phyloP scores from a whole-genome alignment of 1,284 basidiomycete species.

The Boletus semigastroideus region DNA sequence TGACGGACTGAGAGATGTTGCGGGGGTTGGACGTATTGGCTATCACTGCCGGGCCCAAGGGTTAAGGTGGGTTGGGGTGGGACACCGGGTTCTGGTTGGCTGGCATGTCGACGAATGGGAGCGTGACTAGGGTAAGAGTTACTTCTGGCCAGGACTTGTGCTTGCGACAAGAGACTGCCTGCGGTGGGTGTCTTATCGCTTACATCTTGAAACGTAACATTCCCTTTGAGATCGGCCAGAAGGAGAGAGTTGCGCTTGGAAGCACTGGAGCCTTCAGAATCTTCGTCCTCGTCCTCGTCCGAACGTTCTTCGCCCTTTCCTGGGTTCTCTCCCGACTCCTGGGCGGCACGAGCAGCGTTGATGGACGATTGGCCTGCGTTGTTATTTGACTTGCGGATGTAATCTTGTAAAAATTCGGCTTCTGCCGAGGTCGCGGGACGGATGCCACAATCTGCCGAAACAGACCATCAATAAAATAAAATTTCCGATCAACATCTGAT shows the following conservation, averaged over 20 bases:
- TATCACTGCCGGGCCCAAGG: conserved; percentile 44
- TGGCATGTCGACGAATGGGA: conserved; percentile 69
- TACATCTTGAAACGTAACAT: conserved; percentile 58
- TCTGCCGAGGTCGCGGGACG: conserved; percentile 84
- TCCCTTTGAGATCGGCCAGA: conserved; percentile 61
- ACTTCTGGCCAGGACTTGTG: conserved; percentile 59
- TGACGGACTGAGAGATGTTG: conserved; percentile 69
- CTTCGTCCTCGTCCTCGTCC: conserved; percentile 82
- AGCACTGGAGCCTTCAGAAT: conserved; percentile 67
- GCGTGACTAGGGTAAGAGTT: conserved; percentile 63
- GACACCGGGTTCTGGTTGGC: conserved; percentile 51
- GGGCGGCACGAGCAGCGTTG: conserved; percentile 65
- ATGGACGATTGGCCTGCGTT: conserved; percentile 71
- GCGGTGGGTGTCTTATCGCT: conserved; percentile 83
- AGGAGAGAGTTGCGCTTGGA: conserved; percentile 75
- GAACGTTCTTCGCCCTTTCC: conserved; percentile 65
- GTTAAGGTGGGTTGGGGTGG: conserved; percentile 54
- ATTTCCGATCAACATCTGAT: conserved; percentile 33
- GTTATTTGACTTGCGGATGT: conserved; percentile 86
- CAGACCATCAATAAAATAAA: conserved; percentile 37
- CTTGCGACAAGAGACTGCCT: conserved; percentile 70
- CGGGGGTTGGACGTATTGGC: conserved; percentile 43
- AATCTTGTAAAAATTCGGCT: conserved; percentile 87
- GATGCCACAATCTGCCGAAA: conserved; percentile 77
- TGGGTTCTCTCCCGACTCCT: conserved; percentile 56